phyloP scores from a whole-genome alignment of 495 filamentous ascomycete species.

The Penicillium paradoxum region DNA sequence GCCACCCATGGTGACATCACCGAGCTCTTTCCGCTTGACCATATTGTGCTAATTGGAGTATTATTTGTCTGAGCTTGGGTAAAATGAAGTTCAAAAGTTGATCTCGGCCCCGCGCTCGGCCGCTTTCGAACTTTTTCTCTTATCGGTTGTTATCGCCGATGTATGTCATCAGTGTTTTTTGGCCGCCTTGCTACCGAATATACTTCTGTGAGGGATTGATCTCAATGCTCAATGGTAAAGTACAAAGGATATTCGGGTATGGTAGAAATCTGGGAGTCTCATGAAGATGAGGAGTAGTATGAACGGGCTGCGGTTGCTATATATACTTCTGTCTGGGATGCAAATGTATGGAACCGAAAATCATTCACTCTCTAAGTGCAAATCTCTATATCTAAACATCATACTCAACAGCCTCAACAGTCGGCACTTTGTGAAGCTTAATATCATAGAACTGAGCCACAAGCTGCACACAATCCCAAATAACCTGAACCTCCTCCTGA shows the following conservation, averaged over 20 bases:
- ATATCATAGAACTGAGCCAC: constrained; percentile 35
- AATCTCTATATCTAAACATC: constrained; percentile 26
- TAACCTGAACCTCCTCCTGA: constrained; percentile 45
- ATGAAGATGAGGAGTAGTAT: too few species aligned
- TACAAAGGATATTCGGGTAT: too few species aligned
- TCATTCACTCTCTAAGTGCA: neutral
- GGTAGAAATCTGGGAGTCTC: too few species aligned
- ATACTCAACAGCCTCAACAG: constrained; percentile 43
- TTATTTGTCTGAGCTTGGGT: neutral
- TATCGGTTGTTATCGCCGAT: constrained; percentile 21
- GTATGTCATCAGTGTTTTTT: neutral
- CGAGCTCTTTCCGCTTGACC: constrained; percentile 47
- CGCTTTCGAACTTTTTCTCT: constrained; percentile 29
- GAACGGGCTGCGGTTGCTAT: too few species aligned
- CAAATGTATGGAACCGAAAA: neutral
- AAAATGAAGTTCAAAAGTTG: constrained; percentile 14
- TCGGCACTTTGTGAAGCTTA: constrained; percentile 40
- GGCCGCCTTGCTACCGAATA: too few species aligned
- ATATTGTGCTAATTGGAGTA: constrained; percentile 28
- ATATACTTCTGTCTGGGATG: too few species aligned
- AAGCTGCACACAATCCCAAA: constrained; percentile 36
- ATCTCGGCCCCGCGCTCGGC: constrained; percentile 19
- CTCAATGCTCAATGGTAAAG: too few species aligned
- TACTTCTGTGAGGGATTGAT: too few species aligned
- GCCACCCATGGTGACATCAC: constrained; percentile 43